Evolutionary conservation across 2,329 filamentous ascomycete species (phyloP), one percentile per base, ranked within the genome.

Genomic region (Sclerotiophoma versabilis): DNA sequence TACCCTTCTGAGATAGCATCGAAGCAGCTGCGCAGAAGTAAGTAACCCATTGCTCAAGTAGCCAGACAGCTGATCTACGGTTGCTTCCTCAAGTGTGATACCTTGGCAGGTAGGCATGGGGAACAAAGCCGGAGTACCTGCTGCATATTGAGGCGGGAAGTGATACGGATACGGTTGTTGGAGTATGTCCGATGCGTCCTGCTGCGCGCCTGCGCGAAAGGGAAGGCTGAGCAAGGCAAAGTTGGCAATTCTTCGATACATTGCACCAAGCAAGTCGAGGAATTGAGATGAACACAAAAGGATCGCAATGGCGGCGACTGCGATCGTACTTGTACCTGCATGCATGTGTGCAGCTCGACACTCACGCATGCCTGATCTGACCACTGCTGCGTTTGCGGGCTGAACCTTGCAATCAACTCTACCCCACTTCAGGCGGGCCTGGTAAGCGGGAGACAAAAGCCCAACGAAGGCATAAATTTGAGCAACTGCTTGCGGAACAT

Each of bases 61-160:
- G 4, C 73, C 65, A 64, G 90, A 87, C 64, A 92, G 81, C 55
- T 88, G 75, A 58, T 89, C 86, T 57, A 91, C 88, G 6, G 84
- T 87, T 14, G 87, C 87, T 69, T 91, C 88, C 71, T 90, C 86
- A 14, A 91, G 77, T 41, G 78, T 75, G 60, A 89, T 80, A 9
- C 81, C 82, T 50, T 82, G 74, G 70, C 89, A 92, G 11, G 69
- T 70, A 0, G 77, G 79, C 87, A 90, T 88, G 2, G 85, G 83
- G 64, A 91, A 90, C 26, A 81, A 59, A 2, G 59, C 58, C 5
- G 63, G n/a, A 1, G 64, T 70, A 11, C 65, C 60, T 9, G 58
- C 64, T 37, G 58, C 63, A 53, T 69, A 41, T 38, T 65, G 50
- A 15, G 65, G 50, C 8, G 76, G 75, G 36, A 75, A 77, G n/a